These are phyloP conservation scores for Neurospora terricola DNA, from an alignment of 495 filamentous ascomycete species.

Conservation along the genomic window DNA sequence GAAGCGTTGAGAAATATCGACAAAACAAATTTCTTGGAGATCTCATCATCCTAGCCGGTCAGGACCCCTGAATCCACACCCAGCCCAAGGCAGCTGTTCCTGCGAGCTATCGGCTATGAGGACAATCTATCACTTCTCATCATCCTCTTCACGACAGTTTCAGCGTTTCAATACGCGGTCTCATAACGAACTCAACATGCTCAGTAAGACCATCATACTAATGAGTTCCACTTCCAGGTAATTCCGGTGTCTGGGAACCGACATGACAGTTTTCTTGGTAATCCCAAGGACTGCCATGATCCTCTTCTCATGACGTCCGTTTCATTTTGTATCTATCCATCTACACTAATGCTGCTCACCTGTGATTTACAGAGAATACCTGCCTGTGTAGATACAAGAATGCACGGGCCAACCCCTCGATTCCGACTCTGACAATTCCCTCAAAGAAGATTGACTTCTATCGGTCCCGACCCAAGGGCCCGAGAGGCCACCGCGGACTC, in stretches of 20 bases:
- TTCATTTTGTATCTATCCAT: neutral
- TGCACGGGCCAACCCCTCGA: neutral
- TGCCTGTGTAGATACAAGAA: neutral
- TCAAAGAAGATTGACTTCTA: neutral
- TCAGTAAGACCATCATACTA: neutral
- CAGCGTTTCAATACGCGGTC: neutral
- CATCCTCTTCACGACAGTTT: constrained; percentile 7
- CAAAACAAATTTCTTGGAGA: neutral
- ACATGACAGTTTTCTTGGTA: neutral
- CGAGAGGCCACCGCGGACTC: neutral
- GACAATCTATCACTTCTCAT: constrained; percentile 1
- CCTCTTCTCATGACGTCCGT: neutral
- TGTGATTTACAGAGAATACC: neutral
- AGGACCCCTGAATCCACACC: neutral
- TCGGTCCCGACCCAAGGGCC: neutral
- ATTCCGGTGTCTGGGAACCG: neutral
- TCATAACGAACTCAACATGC: neutral
- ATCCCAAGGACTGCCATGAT: neutral
- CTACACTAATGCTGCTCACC: neutral
- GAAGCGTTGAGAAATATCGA: neutral
- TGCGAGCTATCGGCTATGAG: constrained; percentile 23
- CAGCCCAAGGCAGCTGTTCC: constrained; percentile 34
- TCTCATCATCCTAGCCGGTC: neutral
- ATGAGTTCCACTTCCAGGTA: neutral
- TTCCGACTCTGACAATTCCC: neutral